phyloP scores from a whole-genome alignment of 2,329 filamentous ascomycete genomes.

The Huntiella omanensis region DNA sequence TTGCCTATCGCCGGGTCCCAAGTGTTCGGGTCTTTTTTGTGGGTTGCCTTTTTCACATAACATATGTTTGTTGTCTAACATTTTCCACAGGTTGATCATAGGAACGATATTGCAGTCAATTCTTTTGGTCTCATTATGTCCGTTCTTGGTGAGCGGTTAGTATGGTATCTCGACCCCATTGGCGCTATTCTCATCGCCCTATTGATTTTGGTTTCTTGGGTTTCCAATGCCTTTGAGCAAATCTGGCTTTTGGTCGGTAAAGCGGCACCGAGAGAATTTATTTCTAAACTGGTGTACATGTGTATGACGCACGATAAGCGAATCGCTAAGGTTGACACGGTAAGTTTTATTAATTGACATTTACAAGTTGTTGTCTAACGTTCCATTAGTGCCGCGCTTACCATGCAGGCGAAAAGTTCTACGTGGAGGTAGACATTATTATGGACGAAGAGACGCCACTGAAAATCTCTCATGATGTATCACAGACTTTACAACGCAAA shows the following conservation, averaged over 20 bases:
- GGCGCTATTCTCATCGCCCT: conserved; percentile 42
- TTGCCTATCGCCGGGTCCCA: conserved; percentile 32
- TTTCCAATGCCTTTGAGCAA: conserved; percentile 40
- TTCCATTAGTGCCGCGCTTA: conserved; percentile 33
- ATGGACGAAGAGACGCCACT: conserved; percentile 36
- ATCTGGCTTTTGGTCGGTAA: conserved; percentile 43
- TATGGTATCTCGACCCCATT: conserved; percentile 43
- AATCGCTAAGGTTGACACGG: conserved; percentile 39
- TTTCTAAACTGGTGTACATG: conserved; percentile 37
- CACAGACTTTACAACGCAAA: conserved; percentile 40
- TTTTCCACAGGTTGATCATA: conserved; percentile 28
- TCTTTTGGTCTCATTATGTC: conserved; percentile 36
- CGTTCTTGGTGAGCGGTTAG: conserved; percentile 29
- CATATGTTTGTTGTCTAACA: conserved; percentile 6
- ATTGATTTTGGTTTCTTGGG: conserved; percentile 43
- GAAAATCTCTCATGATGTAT: conserved; percentile 39
- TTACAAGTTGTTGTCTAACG: not conserved
- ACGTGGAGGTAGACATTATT: conserved; percentile 43
- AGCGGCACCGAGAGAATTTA: conserved; percentile 36
- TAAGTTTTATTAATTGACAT: conserved; percentile 13
- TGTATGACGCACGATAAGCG: conserved; percentile 32
- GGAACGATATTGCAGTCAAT: conserved; percentile 38
- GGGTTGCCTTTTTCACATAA: conserved; percentile 10
- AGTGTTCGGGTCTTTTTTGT: conserved; percentile 36
- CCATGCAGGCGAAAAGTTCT: conserved; percentile 41